These are phyloP conservation scores for Umbelopsis sp. DNA, from an alignment of 192 early-diverging fungal species.

Conservation along the genomic window DNA sequence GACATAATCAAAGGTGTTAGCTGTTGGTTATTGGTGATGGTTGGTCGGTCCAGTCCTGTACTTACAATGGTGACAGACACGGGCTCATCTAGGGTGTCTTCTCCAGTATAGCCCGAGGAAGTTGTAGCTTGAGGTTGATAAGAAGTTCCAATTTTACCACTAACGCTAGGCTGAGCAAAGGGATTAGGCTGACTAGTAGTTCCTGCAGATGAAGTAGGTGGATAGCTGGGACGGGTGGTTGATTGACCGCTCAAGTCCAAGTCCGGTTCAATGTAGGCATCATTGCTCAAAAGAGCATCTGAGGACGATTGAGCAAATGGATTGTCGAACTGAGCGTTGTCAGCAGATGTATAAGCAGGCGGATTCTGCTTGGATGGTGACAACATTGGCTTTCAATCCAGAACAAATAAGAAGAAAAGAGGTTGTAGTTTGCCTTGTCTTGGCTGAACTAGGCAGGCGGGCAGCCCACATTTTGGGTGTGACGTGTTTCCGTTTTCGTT, in stretches of 20 bases:
- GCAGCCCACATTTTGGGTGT: neutral
- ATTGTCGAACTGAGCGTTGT: slow-evolving; percentile 24
- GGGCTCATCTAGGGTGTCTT: slow-evolving; percentile 93
- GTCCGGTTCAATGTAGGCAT: slow-evolving; percentile 36
- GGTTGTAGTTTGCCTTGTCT: neutral
- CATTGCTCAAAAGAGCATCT: neutral
- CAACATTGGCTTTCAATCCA: slow-evolving; percentile 10
- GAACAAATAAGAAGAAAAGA: neutral
- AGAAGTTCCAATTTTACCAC: slow-evolving; percentile 35
- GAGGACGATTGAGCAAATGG: slow-evolving; percentile 30
- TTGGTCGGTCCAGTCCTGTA: neutral
- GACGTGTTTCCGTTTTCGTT: slow-evolving; percentile 4
- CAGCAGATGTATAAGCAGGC: slow-evolving; percentile 2
- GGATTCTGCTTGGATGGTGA: slow-evolving; percentile 23
- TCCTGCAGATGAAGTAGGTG: slow-evolving; percentile 2
- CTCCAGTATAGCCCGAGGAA: slow-evolving; percentile 26
- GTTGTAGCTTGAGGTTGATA: slow-evolving; percentile 2
- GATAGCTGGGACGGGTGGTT: slow-evolving; percentile 11
- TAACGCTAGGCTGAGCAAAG: slow-evolving; percentile 18
- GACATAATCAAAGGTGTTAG: neutral
- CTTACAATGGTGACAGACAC: slow-evolving; percentile 87
- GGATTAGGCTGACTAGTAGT: slow-evolving; percentile 15
- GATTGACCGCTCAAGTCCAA: slow-evolving; percentile 36
- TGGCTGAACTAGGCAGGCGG: too few relatives aligned
- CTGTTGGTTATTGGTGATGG: neutral